Evolutionary conservation across 768 basidiomycete species (phyloP).

Genomic region (Exsudoporus frostii): DNA sequence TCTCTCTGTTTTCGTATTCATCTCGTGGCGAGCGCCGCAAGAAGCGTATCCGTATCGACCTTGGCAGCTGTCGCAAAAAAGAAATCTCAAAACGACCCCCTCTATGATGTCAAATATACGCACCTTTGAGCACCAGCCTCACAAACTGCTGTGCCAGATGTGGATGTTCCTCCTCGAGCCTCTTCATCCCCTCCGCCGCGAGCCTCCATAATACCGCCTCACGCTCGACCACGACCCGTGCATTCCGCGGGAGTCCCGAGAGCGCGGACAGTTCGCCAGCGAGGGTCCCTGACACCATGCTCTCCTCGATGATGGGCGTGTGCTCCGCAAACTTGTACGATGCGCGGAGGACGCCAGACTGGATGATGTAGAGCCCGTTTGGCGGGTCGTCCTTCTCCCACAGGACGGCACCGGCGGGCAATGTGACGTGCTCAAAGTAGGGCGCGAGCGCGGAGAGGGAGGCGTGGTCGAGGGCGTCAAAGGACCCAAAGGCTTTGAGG

Average conservation of each 20-base stretch:
- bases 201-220: slow-evolving; percentile 82
- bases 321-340: slow-evolving; percentile 76
- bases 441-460: slow-evolving; percentile 61
- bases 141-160: slow-evolving; percentile 63
- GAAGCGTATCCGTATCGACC: slow-evolving; percentile 58
- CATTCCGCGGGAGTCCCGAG: slow-evolving; percentile 75
- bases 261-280: slow-evolving; percentile 90
- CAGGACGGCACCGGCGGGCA: slow-evolving; percentile 57
- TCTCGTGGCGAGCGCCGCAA: slow-evolving; percentile 52
- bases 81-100: neutral
- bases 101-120: slow-evolving; percentile 15
- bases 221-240: slow-evolving; percentile 80
- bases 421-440: slow-evolving; percentile 65
- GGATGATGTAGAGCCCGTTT: slow-evolving; percentile 86
- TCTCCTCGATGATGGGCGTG: slow-evolving; percentile 69
- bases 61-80: slow-evolving; percentile 48
- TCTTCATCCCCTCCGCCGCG: slow-evolving; percentile 50
- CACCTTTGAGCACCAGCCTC: slow-evolving; percentile 72
- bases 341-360: slow-evolving; percentile 82
- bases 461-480: slow-evolving; percentile 52
- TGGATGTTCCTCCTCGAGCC: slow-evolving; percentile 67
- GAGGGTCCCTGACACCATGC: slow-evolving; percentile 90
- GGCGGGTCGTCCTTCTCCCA: slow-evolving; percentile 78
- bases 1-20: slow-evolving; percentile 3
- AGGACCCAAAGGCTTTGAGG: slow-evolving; percentile 75